These are phyloP conservation scores for Daucus carota DNA, from an alignment of 129 eudicot species.

Conservation along the genomic window DH1_v3.0 NC_030388.2:28338501-28339000, in stretches of 20 bases:
- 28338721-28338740: too few species aligned
- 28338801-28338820: too few species aligned
- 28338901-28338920: slow-evolving; percentile 91
- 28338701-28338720: slow-evolving; percentile 66
- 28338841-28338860: not conserved
- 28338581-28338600: slow-evolving; percentile 49
- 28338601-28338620: slow-evolving; percentile 64
- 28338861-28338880: not conserved
- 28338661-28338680: slow-evolving; percentile 94
- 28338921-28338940: slow-evolving; percentile 68
- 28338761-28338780: too few species aligned
- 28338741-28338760: too few species aligned
- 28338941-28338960: slow-evolving; percentile 40
- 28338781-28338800: too few species aligned
- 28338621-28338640: slow-evolving; percentile 53
- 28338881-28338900: slow-evolving; percentile 41
- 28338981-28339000: too few species aligned
- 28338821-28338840: not conserved
- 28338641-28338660: slow-evolving; percentile 58
- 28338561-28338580: slow-evolving; percentile 7
- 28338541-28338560: not conserved
- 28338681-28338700: slow-evolving; percentile 74
- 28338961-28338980: too few species aligned
- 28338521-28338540: not conserved
- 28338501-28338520: not conserved